A percentile compares a stretch with the other conserved stretches of the same genome.
phyloP scores from a whole-genome alignment of 345 rosid species.

The Gossypium australe region DNA sequence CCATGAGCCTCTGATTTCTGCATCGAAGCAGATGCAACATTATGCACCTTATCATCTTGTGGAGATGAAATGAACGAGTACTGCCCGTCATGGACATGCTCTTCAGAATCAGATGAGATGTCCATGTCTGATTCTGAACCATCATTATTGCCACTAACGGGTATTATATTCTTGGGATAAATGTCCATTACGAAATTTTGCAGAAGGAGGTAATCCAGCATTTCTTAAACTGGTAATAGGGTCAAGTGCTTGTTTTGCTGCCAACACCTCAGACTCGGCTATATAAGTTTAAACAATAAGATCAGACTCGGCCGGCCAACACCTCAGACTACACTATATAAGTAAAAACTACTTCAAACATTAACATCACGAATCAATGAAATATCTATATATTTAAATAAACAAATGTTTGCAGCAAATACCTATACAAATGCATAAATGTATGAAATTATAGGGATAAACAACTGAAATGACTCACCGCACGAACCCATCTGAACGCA shows the following conservation, averaged over 20 bases:
- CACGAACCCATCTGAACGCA: constrained; percentile 40
- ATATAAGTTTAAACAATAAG: constrained; percentile 8
- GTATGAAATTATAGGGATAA: neutral
- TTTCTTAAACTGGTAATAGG: constrained; percentile 30
- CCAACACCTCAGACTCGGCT: no score
- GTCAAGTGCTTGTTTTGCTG: constrained; percentile 25
- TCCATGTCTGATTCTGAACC: constrained; percentile 65
- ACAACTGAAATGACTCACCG: constrained; percentile 24
- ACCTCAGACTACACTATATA: neutral
- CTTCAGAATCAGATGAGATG: constrained; percentile 54
- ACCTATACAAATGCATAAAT: neutral
- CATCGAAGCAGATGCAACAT: constrained; percentile 21
- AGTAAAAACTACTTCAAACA: neutral
- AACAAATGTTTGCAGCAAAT: neutral
- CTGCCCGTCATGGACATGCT: constrained; percentile 35
- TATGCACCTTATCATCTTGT: constrained; percentile 39
- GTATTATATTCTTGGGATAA: constrained; percentile 39
- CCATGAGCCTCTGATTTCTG: constrained; percentile 8
- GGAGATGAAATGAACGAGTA: constrained; percentile 51
- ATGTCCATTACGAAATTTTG: constrained; percentile 33
- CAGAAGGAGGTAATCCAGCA: constrained; percentile 29
- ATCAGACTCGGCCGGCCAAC: constrained; percentile 9
- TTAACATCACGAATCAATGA: neutral
- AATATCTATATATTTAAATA: neutral
- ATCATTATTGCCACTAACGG: constrained; percentile 27